phyloP scores from a whole-genome alignment of 192 early-diverging fungal genomes.

The Pilaira anomala region DNA sequence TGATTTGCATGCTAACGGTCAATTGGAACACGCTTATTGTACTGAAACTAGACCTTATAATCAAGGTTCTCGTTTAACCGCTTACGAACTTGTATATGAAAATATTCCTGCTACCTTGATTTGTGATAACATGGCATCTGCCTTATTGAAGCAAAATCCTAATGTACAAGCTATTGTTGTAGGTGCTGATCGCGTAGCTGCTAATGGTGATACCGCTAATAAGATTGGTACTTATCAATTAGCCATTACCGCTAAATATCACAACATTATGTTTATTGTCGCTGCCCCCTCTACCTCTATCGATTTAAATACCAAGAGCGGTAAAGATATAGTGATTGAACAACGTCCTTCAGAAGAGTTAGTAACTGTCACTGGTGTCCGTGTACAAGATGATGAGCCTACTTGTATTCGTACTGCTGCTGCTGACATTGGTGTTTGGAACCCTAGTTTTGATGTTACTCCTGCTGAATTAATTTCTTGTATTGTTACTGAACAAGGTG shows the following conservation, averaged over 20 bases:
- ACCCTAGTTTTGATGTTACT: slow-evolving; percentile 95
- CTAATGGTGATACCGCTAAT: slow-evolving; percentile 97
- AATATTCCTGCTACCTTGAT: slow-evolving; percentile 90
- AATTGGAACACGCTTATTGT: slow-evolving; percentile 80
- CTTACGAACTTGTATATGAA: slow-evolving; percentile 91
- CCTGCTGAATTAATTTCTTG: slow-evolving; percentile 83
- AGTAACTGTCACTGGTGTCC: slow-evolving; percentile 55
- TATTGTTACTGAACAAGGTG: slow-evolving; percentile 91
- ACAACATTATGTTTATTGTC: slow-evolving; percentile 87
- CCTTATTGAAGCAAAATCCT: slow-evolving; percentile 59
- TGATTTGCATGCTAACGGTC: slow-evolving; percentile 52
- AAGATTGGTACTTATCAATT: slow-evolving; percentile 99
- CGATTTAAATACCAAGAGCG: slow-evolving; percentile 69
- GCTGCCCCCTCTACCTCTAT: slow-evolving; percentile 94
- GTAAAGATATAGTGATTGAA: slow-evolving; percentile 84
- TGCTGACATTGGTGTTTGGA: slow-evolving; percentile 87
- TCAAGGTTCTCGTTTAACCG: slow-evolving; percentile 92
- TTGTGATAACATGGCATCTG: slow-evolving; percentile 89
- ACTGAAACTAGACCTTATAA: slow-evolving; percentile 98
- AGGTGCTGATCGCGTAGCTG: slow-evolving; percentile 93
- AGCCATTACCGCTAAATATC: slow-evolving; percentile 85
- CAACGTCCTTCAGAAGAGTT: slow-evolving; percentile 77
- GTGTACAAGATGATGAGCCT: slow-evolving; percentile 37
- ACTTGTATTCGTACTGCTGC: slow-evolving; percentile 76
- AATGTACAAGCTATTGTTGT: slow-evolving; percentile 85